A percentile compares a stretch with the other conserved stretches of the same genome.
Evolutionary conservation across 164 flowering plant species (phyloP).

Genomic region (Umbilicus rupestris): DNA sequence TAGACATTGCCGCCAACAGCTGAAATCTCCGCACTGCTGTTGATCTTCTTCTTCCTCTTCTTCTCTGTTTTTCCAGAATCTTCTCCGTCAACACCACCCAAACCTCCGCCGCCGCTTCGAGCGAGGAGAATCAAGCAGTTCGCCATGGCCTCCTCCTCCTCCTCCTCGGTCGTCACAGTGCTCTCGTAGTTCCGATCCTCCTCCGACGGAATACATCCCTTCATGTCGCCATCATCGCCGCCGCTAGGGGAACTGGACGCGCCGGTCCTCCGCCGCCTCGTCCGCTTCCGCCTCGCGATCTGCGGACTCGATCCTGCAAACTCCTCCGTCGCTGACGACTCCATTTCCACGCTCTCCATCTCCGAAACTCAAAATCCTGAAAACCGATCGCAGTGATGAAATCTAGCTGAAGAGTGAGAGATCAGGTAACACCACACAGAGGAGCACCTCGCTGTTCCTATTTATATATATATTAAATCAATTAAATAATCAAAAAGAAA

Average conservation of each 20-base stretch:
- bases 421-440: neutral
- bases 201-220: neutral
- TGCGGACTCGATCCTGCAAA: neutral
- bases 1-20: neutral
- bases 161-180: neutral
- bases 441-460: neutral
- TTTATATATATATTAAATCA: neutral
- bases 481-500: neutral
- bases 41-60: neutral
- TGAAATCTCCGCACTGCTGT: neutral
- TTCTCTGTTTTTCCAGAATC: neutral
- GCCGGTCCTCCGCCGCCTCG: neutral
- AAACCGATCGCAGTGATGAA: neutral
- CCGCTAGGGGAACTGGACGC: neutral
- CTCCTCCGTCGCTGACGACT: neutral
- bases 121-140: slow-evolving; percentile 4
- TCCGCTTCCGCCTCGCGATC: neutral
- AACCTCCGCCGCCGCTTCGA: neutral
- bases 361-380: neutral
- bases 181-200: neutral
- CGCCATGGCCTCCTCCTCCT: slow-evolving; percentile 7
- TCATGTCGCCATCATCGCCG: neutral
- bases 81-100: neutral
- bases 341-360: neutral
- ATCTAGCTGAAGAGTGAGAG: neutral